These are phyloP conservation scores for Neurospora sp. DNA, from an alignment of 495 filamentous ascomycete species.

Conservation along the genomic window DNA sequence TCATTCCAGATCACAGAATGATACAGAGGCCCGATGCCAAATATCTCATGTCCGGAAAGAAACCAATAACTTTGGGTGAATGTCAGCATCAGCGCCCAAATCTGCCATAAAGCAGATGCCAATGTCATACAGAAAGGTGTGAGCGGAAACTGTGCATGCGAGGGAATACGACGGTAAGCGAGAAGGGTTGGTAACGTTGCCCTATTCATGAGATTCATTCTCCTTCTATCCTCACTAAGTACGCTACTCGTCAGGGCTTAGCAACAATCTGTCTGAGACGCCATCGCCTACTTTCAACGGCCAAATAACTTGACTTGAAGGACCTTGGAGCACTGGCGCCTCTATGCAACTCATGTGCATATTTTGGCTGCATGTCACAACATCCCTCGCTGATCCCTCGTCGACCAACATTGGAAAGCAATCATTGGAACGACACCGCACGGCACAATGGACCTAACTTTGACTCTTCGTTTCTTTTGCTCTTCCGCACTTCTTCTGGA, in stretches of 20 bases:
- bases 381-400: neutral
- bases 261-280: neutral
- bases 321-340: neutral
- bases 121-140: neutral
- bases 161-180: neutral
- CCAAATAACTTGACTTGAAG: neutral
- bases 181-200: neutral
- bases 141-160: neutral
- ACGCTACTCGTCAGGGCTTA: neutral
- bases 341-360: neutral
- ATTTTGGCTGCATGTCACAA: neutral
- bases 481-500: neutral
- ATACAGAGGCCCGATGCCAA: neutral
- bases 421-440: neutral
- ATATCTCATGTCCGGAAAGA: neutral
- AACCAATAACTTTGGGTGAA: neutral
- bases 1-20: neutral
- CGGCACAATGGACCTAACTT: neutral
- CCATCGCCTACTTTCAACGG: neutral
- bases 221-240: neutral
- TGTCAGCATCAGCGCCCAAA: neutral
- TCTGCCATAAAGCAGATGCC: neutral
- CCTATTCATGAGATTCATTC: neutral
- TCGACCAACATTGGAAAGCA: neutral
- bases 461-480: neutral